Conservation (phyloP, 192 early-diverging fungal genomes). For the Podila verticillata region DNA sequence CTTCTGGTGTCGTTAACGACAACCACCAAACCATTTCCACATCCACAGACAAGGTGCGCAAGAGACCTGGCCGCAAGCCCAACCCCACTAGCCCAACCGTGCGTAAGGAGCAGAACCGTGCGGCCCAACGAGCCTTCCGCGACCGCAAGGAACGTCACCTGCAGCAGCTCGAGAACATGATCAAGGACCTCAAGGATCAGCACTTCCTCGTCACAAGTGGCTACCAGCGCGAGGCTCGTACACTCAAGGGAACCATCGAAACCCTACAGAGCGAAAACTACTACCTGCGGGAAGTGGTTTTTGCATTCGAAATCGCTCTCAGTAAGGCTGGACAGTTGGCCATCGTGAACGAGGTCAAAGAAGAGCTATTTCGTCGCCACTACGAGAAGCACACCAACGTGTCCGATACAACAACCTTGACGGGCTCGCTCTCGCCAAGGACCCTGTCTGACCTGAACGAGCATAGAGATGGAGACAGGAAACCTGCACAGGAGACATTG, state of each 20-base stretch:
- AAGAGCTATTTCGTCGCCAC: constrained; percentile 30
- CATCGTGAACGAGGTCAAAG: constrained; percentile 30
- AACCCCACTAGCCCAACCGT: constrained; percentile 61
- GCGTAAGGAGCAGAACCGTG: constrained; percentile 83
- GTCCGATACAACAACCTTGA: not conserved
- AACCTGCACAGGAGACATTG: no score
- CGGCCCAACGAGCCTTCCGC: constrained; percentile 88
- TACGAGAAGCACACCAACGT: constrained; percentile 13
- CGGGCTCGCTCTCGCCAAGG: no score
- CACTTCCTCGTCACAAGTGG: constrained; percentile 49
- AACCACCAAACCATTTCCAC: not conserved
- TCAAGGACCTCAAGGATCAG: constrained; percentile 70
- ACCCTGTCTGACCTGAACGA: no score
- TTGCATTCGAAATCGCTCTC: constrained; percentile 53
- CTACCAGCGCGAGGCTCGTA: constrained; percentile 44
- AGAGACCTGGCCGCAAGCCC: constrained; percentile 62
- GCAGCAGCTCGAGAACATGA: constrained; percentile 75
- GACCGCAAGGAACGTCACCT: constrained; percentile 85
- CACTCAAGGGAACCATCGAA: constrained; percentile 32
- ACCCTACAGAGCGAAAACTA: constrained; percentile 43
- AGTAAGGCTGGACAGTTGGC: constrained; percentile 12
- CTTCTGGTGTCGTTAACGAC: not conserved
- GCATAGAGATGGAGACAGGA: no score
- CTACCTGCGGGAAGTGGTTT: constrained; percentile 54
- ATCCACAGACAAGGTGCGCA: constrained; percentile 14